Percentiles rank a stretch among this genome's conserved stretches.
These are phyloP conservation scores for Schwanniomyces etchellsii DNA, from an alignment of 1,139 yeast species.

Conservation along the genomic window DNA sequence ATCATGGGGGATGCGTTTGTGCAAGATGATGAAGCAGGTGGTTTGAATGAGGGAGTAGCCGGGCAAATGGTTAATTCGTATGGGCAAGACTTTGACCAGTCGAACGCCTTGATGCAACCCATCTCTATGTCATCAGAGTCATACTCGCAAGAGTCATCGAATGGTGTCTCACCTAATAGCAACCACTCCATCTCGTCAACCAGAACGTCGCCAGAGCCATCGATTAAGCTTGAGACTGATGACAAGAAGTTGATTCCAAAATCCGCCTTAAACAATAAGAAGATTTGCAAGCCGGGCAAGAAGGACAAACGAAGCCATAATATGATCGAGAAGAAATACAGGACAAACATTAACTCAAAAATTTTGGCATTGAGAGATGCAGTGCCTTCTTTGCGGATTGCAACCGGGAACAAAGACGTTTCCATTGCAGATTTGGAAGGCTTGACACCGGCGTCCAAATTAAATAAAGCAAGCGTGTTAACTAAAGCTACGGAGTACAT, in stretches of 20 bases:
- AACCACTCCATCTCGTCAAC: slow-evolving; percentile 24
- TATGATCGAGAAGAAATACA: slow-evolving; percentile 72
- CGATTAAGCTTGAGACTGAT: slow-evolving; percentile 1
- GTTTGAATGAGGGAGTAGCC: not conserved
- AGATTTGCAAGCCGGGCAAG: slow-evolving; percentile 29
- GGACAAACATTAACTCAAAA: slow-evolving; percentile 72
- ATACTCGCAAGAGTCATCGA: slow-evolving; percentile 15
- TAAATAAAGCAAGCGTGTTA: slow-evolving; percentile 84
- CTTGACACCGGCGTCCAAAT: slow-evolving; percentile 76
- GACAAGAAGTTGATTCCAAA: slow-evolving; percentile 1
- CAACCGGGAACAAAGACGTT: slow-evolving; percentile 35
- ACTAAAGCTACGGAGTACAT: slow-evolving; percentile 90
- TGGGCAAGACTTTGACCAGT: slow-evolving; percentile 1
- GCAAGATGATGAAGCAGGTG: not conserved
- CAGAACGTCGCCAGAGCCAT: slow-evolving; percentile 30
- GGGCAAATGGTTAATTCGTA: not conserved
- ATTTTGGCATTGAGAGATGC: slow-evolving; percentile 68
- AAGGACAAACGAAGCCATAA: slow-evolving; percentile 71
- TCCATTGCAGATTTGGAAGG: slow-evolving; percentile 65
- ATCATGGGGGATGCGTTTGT: not conserved
- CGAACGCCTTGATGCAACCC: not conserved
- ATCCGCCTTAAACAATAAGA: slow-evolving; percentile 6
- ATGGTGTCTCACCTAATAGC: slow-evolving; percentile 21
- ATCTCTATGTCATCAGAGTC: slow-evolving; percentile 11
- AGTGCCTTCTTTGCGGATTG: slow-evolving; percentile 59